These are phyloP conservation scores for Coemansia sp. DNA, from an alignment of 192 early-diverging fungal species.

Conservation along the genomic window DNA sequence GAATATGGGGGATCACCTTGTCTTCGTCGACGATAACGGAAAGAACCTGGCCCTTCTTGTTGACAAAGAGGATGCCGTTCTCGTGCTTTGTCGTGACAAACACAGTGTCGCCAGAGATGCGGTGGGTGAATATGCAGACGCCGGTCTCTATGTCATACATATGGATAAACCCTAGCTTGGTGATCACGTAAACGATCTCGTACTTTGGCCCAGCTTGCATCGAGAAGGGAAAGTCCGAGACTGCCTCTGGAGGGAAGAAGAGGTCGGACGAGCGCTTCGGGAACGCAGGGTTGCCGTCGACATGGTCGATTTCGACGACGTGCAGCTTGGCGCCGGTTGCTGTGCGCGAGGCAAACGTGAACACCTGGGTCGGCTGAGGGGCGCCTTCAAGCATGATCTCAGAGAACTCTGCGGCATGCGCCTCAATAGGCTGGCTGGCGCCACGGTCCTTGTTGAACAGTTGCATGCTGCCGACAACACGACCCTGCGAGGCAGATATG, in stretches of 20 bases:
- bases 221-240: constrained; percentile 91
- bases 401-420: constrained; percentile 95
- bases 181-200: constrained; percentile 92
- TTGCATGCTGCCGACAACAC: constrained; percentile 96
- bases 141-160: constrained; percentile 95
- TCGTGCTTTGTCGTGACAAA: constrained; percentile 95
- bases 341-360: constrained; percentile 87
- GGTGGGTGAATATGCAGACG: constrained; percentile 94
- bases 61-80: constrained; percentile 91
- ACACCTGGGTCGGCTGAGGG: constrained; percentile 77
- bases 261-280: constrained; percentile 90
- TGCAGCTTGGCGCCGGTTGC: constrained; percentile 87
- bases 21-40: constrained; percentile 92
- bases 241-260: constrained; percentile 95
- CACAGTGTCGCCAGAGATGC: constrained; percentile 96
- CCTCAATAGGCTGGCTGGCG: constrained; percentile 93
- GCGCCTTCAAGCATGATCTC: constrained; percentile 80
- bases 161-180: constrained; percentile 98
- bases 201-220: constrained; percentile 96
- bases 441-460: constrained; percentile 90
- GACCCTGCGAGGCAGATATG: constrained; percentile 85
- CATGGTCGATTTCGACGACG: constrained; percentile 95
- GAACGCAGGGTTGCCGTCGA: constrained; percentile 86
- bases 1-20: constrained; percentile 88
- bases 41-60: constrained; percentile 93